Evolutionary conservation across 495 filamentous ascomycete genomes (phyloP).

Genomic region (Pyronema domesticum): DNA sequence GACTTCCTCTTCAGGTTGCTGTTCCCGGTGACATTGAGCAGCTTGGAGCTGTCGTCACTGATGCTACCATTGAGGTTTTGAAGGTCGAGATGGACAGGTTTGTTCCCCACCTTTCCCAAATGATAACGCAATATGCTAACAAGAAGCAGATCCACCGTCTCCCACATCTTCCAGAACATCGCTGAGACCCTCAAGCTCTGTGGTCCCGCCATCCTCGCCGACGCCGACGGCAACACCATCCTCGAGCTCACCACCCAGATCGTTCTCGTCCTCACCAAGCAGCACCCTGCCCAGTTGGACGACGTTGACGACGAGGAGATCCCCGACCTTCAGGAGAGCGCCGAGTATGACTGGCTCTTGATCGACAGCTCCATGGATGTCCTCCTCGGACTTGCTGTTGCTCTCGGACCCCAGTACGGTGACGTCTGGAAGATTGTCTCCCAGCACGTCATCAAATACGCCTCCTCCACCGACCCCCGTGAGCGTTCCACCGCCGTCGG

Average conservation of each 20-base stretch:
- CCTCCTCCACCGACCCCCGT: constrained; percentile 59
- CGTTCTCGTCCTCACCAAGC: constrained; percentile 59
- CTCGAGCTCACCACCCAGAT: constrained; percentile 27
- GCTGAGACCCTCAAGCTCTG: constrained; percentile 84
- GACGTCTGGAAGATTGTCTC: constrained; percentile 88
- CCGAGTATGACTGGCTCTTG: constrained; percentile 93
- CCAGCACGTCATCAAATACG: constrained; percentile 74
- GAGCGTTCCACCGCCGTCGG: constrained; percentile 83
- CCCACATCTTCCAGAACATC: constrained; percentile 87
- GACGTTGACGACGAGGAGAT: constrained; percentile 54
- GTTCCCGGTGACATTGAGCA: constrained; percentile 61
- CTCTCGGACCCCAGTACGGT: constrained; percentile 61
- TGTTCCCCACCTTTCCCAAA: constrained; percentile 24
- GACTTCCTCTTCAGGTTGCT: constrained; percentile 63
- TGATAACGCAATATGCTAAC: constrained; percentile 7
- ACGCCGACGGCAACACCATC: constrained; percentile 44
- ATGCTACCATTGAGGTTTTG: constrained; percentile 70
- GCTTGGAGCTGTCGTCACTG: constrained; percentile 73
- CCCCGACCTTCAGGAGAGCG: constrained; percentile 55
- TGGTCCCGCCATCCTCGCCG: constrained; percentile 63
- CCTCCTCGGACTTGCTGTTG: constrained; percentile 60
- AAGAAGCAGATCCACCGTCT: constrained; percentile 56
- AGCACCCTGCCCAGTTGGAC: constrained; percentile 85
- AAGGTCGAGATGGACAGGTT: constrained; percentile 84
- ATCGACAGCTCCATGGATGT: constrained; percentile 89